Evolutionary conservation across 1,139 yeast genomes (phyloP).

Genomic region (Pichia sp.): DNA sequence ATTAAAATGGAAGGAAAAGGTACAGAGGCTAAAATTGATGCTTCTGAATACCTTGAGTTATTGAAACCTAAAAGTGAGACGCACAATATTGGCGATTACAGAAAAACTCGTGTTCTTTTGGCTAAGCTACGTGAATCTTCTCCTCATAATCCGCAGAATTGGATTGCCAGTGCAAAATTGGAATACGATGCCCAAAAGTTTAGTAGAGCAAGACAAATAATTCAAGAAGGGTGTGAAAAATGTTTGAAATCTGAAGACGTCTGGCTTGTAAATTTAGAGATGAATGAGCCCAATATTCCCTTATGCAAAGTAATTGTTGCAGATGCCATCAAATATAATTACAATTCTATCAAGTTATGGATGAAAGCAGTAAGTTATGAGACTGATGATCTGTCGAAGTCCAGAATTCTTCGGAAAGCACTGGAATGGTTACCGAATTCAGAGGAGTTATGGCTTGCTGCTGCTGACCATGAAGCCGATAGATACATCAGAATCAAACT

Average conservation of each 20-base stretch:
- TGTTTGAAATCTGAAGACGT: slow-evolving; percentile 65
- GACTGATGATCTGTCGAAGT: slow-evolving; percentile 42
- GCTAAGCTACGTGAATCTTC: slow-evolving; percentile 63
- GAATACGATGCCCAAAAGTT: slow-evolving; percentile 61
- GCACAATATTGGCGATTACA: slow-evolving; percentile 45
- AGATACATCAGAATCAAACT: slow-evolving; percentile 45
- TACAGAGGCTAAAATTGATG: slow-evolving; percentile 15
- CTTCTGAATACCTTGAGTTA: slow-evolving; percentile 18
- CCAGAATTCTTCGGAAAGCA: slow-evolving; percentile 54
- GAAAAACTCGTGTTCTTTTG: slow-evolving; percentile 53
- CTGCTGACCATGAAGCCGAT: slow-evolving; percentile 45
- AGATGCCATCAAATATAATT: slow-evolving; percentile 55
- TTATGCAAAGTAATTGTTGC: slow-evolving; percentile 51
- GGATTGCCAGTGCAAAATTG: slow-evolving; percentile 82
- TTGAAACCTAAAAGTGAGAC: slow-evolving; percentile 5
- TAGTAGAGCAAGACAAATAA: slow-evolving; percentile 50
- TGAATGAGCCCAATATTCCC: slow-evolving; percentile 45
- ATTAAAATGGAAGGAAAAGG: slow-evolving; percentile 28
- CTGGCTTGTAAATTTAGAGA: slow-evolving; percentile 75
- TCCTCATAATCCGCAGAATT: slow-evolving; percentile 68
- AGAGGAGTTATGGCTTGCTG: slow-evolving; percentile 44
- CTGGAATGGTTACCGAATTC: slow-evolving; percentile 45
- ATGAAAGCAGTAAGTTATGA: slow-evolving; percentile 61
- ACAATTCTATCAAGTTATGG: slow-evolving; percentile 63
- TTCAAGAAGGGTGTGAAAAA: slow-evolving; percentile 63